Evolutionary conservation across 176 grass and related monocot genomes (phyloP).

Genomic region (Oryza longistaminata): DNA sequence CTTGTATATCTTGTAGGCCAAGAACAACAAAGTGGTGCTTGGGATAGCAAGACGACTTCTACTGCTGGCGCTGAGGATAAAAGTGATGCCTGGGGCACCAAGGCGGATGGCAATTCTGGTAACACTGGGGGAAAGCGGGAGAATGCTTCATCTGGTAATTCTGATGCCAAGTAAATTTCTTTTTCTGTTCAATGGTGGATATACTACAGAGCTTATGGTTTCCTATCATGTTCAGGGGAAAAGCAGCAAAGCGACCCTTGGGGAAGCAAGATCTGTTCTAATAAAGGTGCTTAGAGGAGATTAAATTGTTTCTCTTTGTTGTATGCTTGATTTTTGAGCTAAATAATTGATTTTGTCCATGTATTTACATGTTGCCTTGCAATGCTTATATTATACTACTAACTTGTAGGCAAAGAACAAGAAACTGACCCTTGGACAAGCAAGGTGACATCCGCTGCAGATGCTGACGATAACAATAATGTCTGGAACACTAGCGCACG

Average conservation of each 20-base stretch:
- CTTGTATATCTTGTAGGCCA: slow-evolving; percentile 37
- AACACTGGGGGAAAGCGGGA: slow-evolving; percentile 18
- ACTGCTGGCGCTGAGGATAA: slow-evolving; percentile 19
- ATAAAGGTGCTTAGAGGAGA: slow-evolving; percentile 28
- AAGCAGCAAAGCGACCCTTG: slow-evolving; percentile 25
- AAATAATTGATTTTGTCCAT: slow-evolving; percentile 9
- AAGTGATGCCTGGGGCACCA: slow-evolving; percentile 44
- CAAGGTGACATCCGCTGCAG: slow-evolving; percentile 37
- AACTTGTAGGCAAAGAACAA: slow-evolving; percentile 44
- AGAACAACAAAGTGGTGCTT: slow-evolving; percentile 50
- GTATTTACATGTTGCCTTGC: background rate
- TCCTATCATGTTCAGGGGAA: slow-evolving; percentile 35
- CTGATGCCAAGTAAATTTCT: slow-evolving; percentile 22
- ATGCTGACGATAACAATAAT: slow-evolving; percentile 13
- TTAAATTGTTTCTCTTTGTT: slow-evolving; percentile 25
- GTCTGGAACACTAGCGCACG: slow-evolving; percentile 18
- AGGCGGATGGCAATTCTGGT: slow-evolving; percentile 7
- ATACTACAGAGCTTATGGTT: slow-evolving; percentile 8
- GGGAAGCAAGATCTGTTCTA: slow-evolving; percentile 33
- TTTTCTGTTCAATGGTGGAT: slow-evolving; percentile 9
- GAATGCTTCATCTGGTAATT: slow-evolving; percentile 33
- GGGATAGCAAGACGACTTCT: slow-evolving; percentile 43
- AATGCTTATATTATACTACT: slow-evolving; percentile 23
- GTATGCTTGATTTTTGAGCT: slow-evolving; percentile 2
- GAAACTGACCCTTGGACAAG: slow-evolving; percentile 55